These are phyloP conservation scores for Papilionanthe hybrid DNA, from an alignment of 116 monocot genomes.

Conservation along the genomic window DNA sequence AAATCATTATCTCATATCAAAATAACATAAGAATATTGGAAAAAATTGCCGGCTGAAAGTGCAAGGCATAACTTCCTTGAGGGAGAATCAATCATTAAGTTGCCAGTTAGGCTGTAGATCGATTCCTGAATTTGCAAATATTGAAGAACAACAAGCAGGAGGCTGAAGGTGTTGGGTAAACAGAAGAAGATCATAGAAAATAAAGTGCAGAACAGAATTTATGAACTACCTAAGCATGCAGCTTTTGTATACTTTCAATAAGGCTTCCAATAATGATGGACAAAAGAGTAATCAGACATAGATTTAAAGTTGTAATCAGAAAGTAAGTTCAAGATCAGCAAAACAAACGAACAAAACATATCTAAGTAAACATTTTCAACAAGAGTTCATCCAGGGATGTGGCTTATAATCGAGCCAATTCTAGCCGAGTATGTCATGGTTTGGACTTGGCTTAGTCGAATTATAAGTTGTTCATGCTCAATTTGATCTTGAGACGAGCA, in stretches of 20 bases:
- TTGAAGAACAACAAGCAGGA: background rate
- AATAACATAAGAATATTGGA: background rate
- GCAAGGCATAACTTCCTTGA: background rate
- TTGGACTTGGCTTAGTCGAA: too few relatives aligned
- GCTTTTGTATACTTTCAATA: background rate
- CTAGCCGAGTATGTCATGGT: too few relatives aligned
- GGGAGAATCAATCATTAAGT: background rate
- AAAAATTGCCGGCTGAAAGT: background rate
- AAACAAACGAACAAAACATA: background rate
- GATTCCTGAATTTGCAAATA: background rate
- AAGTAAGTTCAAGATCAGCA: background rate
- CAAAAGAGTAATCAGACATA: background rate
- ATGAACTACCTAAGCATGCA: background rate
- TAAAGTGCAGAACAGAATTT: background rate
- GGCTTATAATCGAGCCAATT: too few relatives aligned
- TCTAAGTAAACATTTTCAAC: background rate
- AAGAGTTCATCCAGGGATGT: background rate
- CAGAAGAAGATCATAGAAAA: background rate
- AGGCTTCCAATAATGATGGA: background rate
- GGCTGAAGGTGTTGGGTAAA: background rate
- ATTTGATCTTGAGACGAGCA: too few relatives aligned
- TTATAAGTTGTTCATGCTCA: too few relatives aligned
- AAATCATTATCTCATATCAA: background rate
- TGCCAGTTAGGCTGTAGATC: background rate
- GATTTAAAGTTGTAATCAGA: background rate